Base-by-base conservation (phyloP, 2,329 filamentous ascomycete genomes). In the Aureobasidium mangrovei region DNA sequence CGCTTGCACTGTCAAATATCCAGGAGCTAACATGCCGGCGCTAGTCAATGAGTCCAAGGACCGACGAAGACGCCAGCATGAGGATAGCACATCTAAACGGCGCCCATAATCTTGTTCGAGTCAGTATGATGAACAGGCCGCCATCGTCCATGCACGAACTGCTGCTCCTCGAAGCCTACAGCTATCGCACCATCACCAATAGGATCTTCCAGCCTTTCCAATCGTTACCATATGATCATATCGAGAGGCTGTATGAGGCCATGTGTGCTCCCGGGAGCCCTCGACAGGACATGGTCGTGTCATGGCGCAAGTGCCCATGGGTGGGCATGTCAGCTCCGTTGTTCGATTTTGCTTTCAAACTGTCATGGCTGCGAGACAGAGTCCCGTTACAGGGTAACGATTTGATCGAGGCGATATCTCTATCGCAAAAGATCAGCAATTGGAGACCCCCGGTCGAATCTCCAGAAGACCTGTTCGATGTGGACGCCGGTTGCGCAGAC, bases 271-370 rank as follows among this genome's bases (percentile, higher is more conserved):
- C 49, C 4, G 49, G 49, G 32, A 53, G 49, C 38, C 49, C 49
- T 18, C 49, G 49, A 10, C 31, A 31, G 38, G 40, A 53, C 18
- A 53, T 53, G 49, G 9, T 10, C 12, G 6, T 7, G 29, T 26
- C 32, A 18, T 53, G 49, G 49, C 32, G 49, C 8, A 44, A 53
- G 12, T 53, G 49, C 6, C 49, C 49, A 8, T 53, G 49, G 49
- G 39, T 44, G 12, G 49, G 49, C n/a, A 53, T 53, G 49, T 53
- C 35, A n/a, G 49, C 39, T 36, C 26, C 39, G 10, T 12, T 53
- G 7, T 53, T 43, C 12, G 49, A 53, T 9, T 43, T 53, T 10
- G 32, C 2, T 3, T 53, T 43, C 32, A 53, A 53, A 7, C 12
- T 53, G n/a, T 29, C 24, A 24, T 53, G 40, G 39, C 27, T 53